Evolutionary conservation across 352 stramenopile genomes (phyloP).

Genomic region (Plasmopara viticola): DNA sequence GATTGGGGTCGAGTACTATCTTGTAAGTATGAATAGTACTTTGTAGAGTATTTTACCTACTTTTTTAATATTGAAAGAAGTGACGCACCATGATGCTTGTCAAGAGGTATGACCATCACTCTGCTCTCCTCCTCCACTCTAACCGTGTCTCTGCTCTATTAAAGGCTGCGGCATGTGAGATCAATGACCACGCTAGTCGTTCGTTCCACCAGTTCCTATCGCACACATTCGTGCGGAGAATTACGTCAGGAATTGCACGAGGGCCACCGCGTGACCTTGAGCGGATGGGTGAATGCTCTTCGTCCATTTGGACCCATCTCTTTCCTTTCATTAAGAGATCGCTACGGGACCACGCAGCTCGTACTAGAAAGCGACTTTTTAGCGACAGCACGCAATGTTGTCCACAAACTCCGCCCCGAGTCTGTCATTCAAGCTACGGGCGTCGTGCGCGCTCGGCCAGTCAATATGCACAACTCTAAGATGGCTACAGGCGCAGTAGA

Average conservation of each 20-base stretch:
- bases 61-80: too few species aligned
- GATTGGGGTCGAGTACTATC: background rate
- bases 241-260: slow-evolving; percentile 47
- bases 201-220: slow-evolving; percentile 40
- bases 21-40: too few species aligned
- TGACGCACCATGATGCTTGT: slow-evolving; percentile 16
- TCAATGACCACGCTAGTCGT: slow-evolving; percentile 6
- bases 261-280: slow-evolving; percentile 56
- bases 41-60: too few species aligned
- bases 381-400: slow-evolving; percentile 31
- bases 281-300: slow-evolving; percentile 76
- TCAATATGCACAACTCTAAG: slow-evolving; percentile 62
- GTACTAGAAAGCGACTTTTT: slow-evolving; percentile 64
- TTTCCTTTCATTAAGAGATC: slow-evolving; percentile 79
- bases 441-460: slow-evolving; percentile 46
- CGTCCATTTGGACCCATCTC: slow-evolving; percentile 70
- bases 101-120: slow-evolving; percentile 17
- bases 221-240: slow-evolving; percentile 71
- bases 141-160: background rate
- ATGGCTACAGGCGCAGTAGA: slow-evolving; percentile 73
- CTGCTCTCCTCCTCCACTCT: background rate
- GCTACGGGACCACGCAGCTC: slow-evolving; percentile 73
- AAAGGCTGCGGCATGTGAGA: slow-evolving; percentile 15
- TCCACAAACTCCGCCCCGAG: slow-evolving; percentile 59
- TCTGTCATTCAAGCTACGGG: slow-evolving; percentile 62